Evolutionary conservation across 164 flowering plant genomes (phyloP).

Genomic region (Buxus sempervirens): DNA sequence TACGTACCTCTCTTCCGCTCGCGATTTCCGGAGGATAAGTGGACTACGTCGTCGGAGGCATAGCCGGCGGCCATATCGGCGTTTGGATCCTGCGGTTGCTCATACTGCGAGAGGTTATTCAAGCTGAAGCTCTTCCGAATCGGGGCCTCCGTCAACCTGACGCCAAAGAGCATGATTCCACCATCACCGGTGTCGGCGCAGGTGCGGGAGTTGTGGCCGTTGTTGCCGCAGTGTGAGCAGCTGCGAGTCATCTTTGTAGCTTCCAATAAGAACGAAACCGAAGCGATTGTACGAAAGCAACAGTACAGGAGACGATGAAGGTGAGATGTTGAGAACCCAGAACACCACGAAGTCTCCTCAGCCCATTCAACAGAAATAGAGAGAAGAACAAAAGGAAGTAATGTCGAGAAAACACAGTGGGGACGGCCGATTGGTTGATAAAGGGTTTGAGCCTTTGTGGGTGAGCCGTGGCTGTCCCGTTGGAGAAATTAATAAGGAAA

Average conservation of each 20-base stretch:
- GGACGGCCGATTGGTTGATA: no score
- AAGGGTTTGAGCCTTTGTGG: no score
- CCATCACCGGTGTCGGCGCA: conserved; percentile 42
- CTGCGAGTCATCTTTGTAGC: conserved; percentile 44
- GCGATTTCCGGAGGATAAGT: conserved; percentile 30
- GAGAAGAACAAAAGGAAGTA: not conserved
- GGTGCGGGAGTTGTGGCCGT: conserved; percentile 67
- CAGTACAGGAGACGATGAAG: no score
- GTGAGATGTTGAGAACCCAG: not conserved
- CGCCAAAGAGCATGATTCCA: conserved; percentile 87
- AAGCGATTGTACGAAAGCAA: no score
- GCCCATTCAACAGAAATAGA: not conserved
- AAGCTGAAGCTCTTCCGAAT: conserved; percentile 82
- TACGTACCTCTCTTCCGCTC: conserved; percentile 76
- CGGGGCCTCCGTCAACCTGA: conserved; percentile 62
- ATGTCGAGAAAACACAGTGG: no score
- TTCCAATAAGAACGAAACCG: not conserved
- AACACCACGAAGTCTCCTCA: not conserved
- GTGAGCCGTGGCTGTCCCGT: no score
- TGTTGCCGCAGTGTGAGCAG: conserved; percentile 61
- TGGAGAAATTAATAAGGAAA: no score
- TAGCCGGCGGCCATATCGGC: conserved; percentile 35
- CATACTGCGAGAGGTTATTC: conserved; percentile 77
- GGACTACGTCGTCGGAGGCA: conserved; percentile 54
- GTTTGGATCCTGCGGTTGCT: conserved; percentile 31